Evolutionary conservation across 495 filamentous ascomycete genomes (phyloP), one percentile per base, ranked within the genome.

Genomic region (Mytilinidion resinicola): DNA sequence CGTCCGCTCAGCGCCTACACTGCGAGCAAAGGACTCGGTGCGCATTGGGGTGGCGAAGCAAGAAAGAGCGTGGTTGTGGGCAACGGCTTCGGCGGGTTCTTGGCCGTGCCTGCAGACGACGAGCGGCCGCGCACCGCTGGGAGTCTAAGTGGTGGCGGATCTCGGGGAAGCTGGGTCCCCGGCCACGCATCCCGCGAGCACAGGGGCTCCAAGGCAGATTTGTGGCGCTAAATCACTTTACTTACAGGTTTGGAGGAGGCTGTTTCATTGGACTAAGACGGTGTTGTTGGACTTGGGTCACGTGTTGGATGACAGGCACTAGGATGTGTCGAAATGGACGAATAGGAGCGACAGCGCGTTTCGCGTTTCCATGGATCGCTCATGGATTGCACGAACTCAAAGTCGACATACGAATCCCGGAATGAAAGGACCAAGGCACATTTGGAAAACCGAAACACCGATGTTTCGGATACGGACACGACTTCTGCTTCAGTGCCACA

Each of bases 51-150:
- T 12, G 80, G 82, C 11, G 78, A 82, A 49, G 76, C 80, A n/a
- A 67, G 84, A 36, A 78, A 80, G 63, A 80, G 76, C 58, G 76
- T 85, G 15, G 70, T 86, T n/a, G 82, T 87, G 44, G 87, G 88
- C 1, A 89, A 90, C 66, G 86, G 86, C 0, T 86, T 86, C 57
- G 88, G 89, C 9, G 87, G 88, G 8, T 96, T 90, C 72, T 72
- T 95, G 42, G 85, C 88, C 8, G 84, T 96, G 34, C 90, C 90
- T 1, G 77, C 71, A 4, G 79, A 79, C 4, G 79, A 80, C 20
- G 67, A 63, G 56, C 35, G 61, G 35, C 69, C 64, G 15, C 53
- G 59, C 57, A 67, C 60, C 44, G 50, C 56, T 8, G 68, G 62
- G 17, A 51, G 53, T 56, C 33, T 11, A 6, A 14, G 35, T 9